Conservation (phyloP, 371 early-diverging fungal genomes). For the Lichtheimia ornata region DNA sequence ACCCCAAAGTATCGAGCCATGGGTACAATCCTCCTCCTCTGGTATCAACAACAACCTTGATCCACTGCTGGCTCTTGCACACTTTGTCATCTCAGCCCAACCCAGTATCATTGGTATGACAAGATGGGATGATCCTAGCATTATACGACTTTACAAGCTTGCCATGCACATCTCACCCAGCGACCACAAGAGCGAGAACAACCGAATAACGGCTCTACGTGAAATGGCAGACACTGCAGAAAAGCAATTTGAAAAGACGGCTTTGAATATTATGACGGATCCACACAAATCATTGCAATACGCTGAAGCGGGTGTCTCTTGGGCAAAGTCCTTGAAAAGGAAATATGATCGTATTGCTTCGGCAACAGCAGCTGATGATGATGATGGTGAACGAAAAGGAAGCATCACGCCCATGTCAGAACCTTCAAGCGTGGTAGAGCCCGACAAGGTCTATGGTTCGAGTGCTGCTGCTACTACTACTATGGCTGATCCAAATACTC, state of each 20-base stretch:
- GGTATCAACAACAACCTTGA: not conserved
- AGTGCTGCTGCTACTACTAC: not conserved
- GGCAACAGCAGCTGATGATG: too few relatives aligned
- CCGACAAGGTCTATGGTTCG: not conserved
- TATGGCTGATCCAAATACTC: not conserved
- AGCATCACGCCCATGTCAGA: conserved; percentile 11
- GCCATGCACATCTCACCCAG: not conserved
- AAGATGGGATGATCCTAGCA: conserved; percentile 2
- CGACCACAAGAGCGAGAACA: not conserved
- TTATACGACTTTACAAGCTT: not conserved
- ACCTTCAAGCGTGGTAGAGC: not conserved
- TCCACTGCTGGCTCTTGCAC: not conserved
- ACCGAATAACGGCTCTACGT: not conserved
- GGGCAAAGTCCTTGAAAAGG: not conserved
- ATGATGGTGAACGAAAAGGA: not conserved
- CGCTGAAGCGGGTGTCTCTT: not conserved
- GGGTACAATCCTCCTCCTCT: not conserved
- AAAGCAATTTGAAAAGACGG: conserved; percentile 4
- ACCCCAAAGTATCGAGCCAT: not conserved
- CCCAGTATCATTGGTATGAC: conserved; percentile 6
- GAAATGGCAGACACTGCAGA: not conserved
- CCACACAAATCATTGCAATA: not conserved
- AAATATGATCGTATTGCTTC: not conserved
- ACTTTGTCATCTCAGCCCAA: conserved; percentile 2
- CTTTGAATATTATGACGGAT: not conserved